A percentile compares a stretch with the other conserved stretches of the same genome.
Evolutionary conservation across 305 asterid genomes (phyloP).

Genomic region (Stenogyne calaminthoides): DNA sequence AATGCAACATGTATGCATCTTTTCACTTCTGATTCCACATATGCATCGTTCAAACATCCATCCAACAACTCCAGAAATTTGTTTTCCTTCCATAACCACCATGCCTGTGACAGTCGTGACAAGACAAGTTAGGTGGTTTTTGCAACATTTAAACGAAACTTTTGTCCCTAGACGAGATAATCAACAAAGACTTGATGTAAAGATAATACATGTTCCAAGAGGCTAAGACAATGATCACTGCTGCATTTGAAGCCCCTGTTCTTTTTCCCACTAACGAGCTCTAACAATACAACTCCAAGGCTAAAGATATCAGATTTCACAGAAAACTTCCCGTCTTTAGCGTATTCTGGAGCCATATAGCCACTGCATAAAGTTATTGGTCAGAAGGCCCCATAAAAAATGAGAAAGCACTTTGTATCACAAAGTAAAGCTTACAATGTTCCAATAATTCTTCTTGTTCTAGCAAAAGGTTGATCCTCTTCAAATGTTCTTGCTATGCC

Average conservation of each 20-base stretch:
- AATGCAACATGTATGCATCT: not conserved
- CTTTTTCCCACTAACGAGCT: constrained; percentile 36
- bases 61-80: not conserved
- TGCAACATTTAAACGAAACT: not conserved
- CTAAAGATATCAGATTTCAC: constrained; percentile 43
- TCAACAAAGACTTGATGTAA: too few species aligned
- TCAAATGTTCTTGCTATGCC: constrained; percentile 43
- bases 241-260: constrained; percentile 36
- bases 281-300: constrained; percentile 38
- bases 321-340: constrained; percentile 34
- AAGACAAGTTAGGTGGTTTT: not conserved
- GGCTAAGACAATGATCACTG: not conserved
- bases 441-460: constrained; percentile 43
- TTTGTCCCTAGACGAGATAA: too few species aligned
- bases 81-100: not conserved
- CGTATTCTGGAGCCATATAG: constrained; percentile 46
- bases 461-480: constrained; percentile 33
- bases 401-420: not conserved
- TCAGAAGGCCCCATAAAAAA: not conserved
- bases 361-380: constrained; percentile 26
- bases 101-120: not conserved
- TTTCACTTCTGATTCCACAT: not conserved
- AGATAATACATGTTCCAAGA: not conserved
- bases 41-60: not conserved
- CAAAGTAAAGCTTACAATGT: constrained; percentile 1